Evolutionary conservation across 192 early-diverging fungal species (phyloP).

Genomic region (Coemansia sp.): DNA sequence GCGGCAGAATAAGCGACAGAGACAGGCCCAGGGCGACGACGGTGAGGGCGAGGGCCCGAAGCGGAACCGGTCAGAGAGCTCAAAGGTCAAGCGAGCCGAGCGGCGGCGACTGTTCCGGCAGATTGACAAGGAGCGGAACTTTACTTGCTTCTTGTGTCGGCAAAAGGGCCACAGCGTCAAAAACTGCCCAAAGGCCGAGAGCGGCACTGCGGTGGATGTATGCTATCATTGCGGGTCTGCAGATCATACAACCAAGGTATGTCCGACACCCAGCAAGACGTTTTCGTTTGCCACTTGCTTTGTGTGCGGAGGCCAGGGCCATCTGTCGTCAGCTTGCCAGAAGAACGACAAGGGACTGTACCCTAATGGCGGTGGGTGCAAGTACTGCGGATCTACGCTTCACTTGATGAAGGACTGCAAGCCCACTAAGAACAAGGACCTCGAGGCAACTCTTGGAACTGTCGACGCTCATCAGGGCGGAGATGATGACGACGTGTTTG

Average conservation of each 20-base stretch:
- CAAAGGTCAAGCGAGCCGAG: constrained; percentile 31
- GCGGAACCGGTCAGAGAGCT: constrained; percentile 21
- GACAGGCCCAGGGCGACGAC: constrained; percentile 9
- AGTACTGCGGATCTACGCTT: constrained; percentile 84
- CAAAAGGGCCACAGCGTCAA: constrained; percentile 81
- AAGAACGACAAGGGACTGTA: constrained; percentile 89
- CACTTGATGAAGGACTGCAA: constrained; percentile 86
- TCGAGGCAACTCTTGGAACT: constrained; percentile 64
- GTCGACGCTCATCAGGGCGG: constrained; percentile 84
- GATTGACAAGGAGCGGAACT: constrained; percentile 40
- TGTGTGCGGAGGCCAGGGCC: constrained; percentile 83
- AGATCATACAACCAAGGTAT: constrained; percentile 82
- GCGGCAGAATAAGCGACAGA: constrained; percentile 12
- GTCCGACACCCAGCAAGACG: constrained; percentile 59
- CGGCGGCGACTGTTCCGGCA: constrained; percentile 36
- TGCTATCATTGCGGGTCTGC: constrained; percentile 91
- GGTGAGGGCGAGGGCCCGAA: constrained; percentile 10
- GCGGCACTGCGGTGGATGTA: constrained; percentile 57
- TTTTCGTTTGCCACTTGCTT: constrained; percentile 87
- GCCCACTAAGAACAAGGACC: constrained; percentile 58
- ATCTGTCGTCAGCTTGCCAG: constrained; percentile 80
- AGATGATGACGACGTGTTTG: constrained; percentile 86
- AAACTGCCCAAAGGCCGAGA: constrained; percentile 71
- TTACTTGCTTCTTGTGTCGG: constrained; percentile 84
- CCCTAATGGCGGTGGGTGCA: constrained; percentile 88